Evolutionary conservation across 2,329 filamentous ascomycete species (phyloP).

Genomic region (Monosporascus sp.): DNA sequence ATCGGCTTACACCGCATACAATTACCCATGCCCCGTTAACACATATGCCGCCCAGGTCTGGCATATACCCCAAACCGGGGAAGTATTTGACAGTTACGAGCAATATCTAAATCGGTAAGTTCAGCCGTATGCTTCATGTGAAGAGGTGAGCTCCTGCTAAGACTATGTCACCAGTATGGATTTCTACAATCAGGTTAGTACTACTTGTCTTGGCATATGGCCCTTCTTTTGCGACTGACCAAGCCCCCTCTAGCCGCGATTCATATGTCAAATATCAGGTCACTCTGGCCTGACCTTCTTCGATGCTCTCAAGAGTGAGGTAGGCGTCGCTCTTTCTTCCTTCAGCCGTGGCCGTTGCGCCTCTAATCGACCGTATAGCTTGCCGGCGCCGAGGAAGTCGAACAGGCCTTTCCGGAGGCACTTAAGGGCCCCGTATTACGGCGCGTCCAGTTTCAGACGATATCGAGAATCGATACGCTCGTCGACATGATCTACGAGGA

Average conservation of each 20-base stretch:
- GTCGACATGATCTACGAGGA: constrained; percentile 66
- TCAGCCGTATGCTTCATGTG: neutral
- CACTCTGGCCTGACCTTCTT: constrained; percentile 90
- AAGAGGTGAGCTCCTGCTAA: neutral
- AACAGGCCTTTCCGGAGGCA: constrained; percentile 85
- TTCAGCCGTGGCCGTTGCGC: neutral
- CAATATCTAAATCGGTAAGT: constrained; percentile 76
- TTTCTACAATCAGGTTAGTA: constrained; percentile 80
- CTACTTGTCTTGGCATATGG: neutral
- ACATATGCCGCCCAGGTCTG: constrained; percentile 61
- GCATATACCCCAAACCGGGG: constrained; percentile 84
- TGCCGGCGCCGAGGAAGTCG: constrained; percentile 79
- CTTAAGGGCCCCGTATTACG: constrained; percentile 87
- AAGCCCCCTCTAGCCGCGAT: constrained; percentile 59
- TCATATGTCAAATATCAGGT: constrained; percentile 94
- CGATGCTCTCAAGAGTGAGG: constrained; percentile 86
- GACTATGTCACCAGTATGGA: constrained; percentile 59
- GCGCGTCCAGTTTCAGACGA: constrained; percentile 84
- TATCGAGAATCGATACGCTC: constrained; percentile 80
- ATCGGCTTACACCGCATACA: constrained; percentile 7
- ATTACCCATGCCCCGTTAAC: constrained; percentile 12
- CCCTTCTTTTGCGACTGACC: constrained; percentile 3
- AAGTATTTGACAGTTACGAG: constrained; percentile 86
- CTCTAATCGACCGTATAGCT: constrained; percentile 42
- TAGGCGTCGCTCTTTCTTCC: constrained; percentile 38